These are phyloP conservation scores for Geoglossum cookeanum DNA, from an alignment of 2,329 filamentous ascomycete genomes.

Conservation along the genomic window DNA sequence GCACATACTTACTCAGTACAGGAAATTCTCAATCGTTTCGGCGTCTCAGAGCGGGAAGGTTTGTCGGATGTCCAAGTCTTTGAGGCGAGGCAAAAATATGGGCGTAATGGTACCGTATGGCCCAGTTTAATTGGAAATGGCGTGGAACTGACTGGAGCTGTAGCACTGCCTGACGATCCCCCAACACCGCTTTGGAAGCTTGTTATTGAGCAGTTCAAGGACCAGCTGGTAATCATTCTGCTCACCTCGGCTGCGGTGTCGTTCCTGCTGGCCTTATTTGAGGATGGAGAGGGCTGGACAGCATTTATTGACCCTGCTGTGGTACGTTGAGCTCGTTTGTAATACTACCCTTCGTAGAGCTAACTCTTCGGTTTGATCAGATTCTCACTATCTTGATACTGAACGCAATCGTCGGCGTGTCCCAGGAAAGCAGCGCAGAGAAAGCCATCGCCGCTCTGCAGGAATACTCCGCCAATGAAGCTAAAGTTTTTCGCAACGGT, in stretches of 20 bases:
- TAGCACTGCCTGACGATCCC: conserved; percentile 69
- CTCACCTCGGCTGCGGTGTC: conserved; percentile 84
- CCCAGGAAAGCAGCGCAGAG: conserved; percentile 95
- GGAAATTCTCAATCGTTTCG: conserved; percentile 32
- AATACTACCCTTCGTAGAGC: not conserved
- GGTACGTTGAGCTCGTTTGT: conserved; percentile 35
- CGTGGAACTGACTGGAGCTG: conserved; percentile 8
- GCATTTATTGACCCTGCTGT: conserved; percentile 93
- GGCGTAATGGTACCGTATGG: conserved; percentile 30
- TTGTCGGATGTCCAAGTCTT: conserved; percentile 30
- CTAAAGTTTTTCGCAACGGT: conserved; percentile 78
- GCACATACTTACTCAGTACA: conserved; percentile 18
- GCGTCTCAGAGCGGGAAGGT: conserved; percentile 30
- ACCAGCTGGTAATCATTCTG: conserved; percentile 90
- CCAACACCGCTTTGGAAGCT: conserved; percentile 93
- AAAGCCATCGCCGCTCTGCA: conserved; percentile 96
- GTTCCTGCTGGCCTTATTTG: conserved; percentile 81
- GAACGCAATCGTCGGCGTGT: conserved; percentile 92
- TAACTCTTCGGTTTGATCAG: conserved; percentile 23
- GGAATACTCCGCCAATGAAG: conserved; percentile 97
- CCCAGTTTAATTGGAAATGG: not conserved
- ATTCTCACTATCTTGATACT: conserved; percentile 94
- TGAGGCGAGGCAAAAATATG: conserved; percentile 28
- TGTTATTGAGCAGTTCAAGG: conserved; percentile 96
- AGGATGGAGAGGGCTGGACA: conserved; percentile 84